Base-by-base conservation (phyloP, 2,329 filamentous ascomycete species). In the Aspergillus fijiensis region DNA sequence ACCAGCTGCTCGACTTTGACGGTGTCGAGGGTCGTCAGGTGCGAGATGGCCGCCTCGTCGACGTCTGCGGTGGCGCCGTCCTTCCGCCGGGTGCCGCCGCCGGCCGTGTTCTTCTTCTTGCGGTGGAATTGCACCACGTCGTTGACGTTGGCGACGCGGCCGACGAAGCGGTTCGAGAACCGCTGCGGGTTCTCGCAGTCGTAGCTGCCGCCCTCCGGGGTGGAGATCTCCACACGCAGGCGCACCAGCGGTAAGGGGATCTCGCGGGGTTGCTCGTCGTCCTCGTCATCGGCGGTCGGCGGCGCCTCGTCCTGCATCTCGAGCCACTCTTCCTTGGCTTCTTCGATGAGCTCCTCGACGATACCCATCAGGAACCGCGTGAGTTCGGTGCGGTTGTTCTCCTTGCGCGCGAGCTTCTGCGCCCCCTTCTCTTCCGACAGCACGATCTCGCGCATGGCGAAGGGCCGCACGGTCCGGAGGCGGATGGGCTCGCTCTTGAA, bases 151-250 rank as follows among this genome's bases (percentile, higher is more conserved):
- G 95, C 95, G 1, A 99, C 94, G 70, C 87, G 90, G n/a, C 88
- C 89, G 1, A 89, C 84, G 67, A 98, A 99, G 2, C 92, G 86
- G 72, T 96, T 96, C 0, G 94, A 98, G 70, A 98, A 97, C 9
- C 95, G 87, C 73, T 98, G 95, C 0, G 95, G 93, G 62, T 99
- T 99, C 74, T 98, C 95, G 64, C 90, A 89, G 66, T 98, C 91
- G 69, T 92, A 99, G 39, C 87, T 86, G 14, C 92, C 90, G 4
- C 92, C 92, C 31, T 96, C 91, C 0, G 89, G 89, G 0, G 92
- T 87, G 0, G 91, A 90, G 65, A 92, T 95, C 70, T 99, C 95
- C 0, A 99, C 93, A 62, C 93, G 92, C 16, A 99, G 84, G 21
- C 95, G 87, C 45, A 99, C 88, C 1, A 99, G 82, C 0, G 95